Base-by-base conservation (phyloP, 2,329 filamentous ascomycete genomes). In the Tolypocladium ovalisporum region DNA sequence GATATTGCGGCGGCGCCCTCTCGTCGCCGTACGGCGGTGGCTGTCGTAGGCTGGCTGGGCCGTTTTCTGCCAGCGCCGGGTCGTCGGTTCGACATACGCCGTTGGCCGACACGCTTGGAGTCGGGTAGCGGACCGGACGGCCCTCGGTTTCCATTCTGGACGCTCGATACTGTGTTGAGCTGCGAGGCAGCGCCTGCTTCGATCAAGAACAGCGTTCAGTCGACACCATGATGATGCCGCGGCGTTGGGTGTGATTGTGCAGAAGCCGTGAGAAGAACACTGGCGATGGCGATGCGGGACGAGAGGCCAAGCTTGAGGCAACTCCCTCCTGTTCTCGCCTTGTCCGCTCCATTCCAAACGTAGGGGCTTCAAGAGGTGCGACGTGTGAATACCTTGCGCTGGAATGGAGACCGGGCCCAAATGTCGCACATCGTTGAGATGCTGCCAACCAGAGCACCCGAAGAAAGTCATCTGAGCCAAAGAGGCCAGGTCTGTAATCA, bases 21-120 rank as follows among this genome's bases (percentile, higher is more conserved):
- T 65, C 63, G 32, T 61, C 61, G 44, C 57, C 61, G 47, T 64
- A 63, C 15, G 61, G 60, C 7, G 63, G 60, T 8, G 62, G 61
- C 49, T 63, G 59, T 44, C 58, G 57, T 12, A 57, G 57, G n/a
- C 57, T 63, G 19, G 54, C 32, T 2, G 59, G 52, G 7, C 57
- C 54, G 52, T 58, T 60, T 3, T 56, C 62, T 24, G 59, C 44
- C 19, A 62, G 37, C 7, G 55, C 58, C 8, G 62, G 56, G 8
- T 61, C 61, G 52, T 54, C 39, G 13, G 56, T 44, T 29, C 47
- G 12, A 36, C 53, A 60, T 17, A 47, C 36, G 36, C 59, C 53
- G 24, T 52, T 56, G n/a, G 57, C 55, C 35, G 54, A 51, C 51
- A 57, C 35, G 34, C 49, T 57, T n/a, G 57, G 54, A 4, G 27